These are phyloP conservation scores for Pythium aphanidermatum DNA, from an alignment of 352 stramenopile species.

Conservation along the genomic window DNA sequence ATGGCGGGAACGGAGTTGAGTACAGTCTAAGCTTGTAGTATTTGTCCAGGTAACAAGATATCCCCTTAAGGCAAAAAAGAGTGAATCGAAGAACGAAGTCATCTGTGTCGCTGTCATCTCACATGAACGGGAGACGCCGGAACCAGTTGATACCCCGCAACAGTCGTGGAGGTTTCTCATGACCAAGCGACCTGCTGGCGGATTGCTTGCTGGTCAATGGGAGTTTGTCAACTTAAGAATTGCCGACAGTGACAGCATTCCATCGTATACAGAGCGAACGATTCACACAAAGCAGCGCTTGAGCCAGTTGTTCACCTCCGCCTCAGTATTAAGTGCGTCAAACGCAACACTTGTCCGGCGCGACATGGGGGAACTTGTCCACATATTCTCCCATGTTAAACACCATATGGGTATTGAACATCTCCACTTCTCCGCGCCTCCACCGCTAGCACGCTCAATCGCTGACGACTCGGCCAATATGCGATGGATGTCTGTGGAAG, in stretches of 20 bases:
- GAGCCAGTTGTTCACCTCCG: slow-evolving; percentile 25
- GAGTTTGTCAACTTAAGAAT: slow-evolving; percentile 83
- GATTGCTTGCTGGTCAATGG: slow-evolving; percentile 82
- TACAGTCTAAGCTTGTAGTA: no score
- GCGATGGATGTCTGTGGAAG: slow-evolving; percentile 67
- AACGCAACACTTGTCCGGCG: slow-evolving; percentile 27
- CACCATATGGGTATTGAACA: slow-evolving; percentile 89
- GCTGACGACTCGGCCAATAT: slow-evolving; percentile 8
- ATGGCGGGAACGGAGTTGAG: no score
- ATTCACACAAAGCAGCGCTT: slow-evolving; percentile 42
- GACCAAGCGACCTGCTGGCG: slow-evolving; percentile 59
- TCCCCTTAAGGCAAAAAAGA: slow-evolving; percentile 79
- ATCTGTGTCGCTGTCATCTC: slow-evolving; percentile 74
- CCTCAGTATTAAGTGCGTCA: slow-evolving; percentile 9
- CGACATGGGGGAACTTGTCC: slow-evolving; percentile 67
- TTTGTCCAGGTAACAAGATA: slow-evolving; percentile 81
- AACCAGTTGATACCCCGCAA: slow-evolving; percentile 5
- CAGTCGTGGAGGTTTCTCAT: slow-evolving; percentile 70
- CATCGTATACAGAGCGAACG: slow-evolving; percentile 54
- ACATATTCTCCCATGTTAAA: slow-evolving; percentile 90
- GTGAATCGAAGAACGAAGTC: slow-evolving; percentile 64
- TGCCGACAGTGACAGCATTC: slow-evolving; percentile 54
- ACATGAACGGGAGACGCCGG: slow-evolving; percentile 14
- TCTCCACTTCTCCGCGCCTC: slow-evolving; percentile 44
- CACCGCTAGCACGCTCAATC: slow-evolving; percentile 5